Base-by-base conservation (phyloP, 768 basidiomycete species). In the Rhizopogon rudus region DNA sequence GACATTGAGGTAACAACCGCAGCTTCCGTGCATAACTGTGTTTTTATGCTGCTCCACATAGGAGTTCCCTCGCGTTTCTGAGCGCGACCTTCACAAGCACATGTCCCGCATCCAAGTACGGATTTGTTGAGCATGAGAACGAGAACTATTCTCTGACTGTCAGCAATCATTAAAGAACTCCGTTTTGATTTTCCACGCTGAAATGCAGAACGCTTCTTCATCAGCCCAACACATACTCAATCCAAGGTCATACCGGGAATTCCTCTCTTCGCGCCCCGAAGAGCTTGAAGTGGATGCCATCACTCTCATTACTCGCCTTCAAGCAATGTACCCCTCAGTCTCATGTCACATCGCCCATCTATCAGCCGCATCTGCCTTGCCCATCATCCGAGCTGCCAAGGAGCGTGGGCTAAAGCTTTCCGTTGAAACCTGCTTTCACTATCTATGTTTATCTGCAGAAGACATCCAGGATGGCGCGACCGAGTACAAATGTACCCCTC, bases 361-460 rank as follows among this genome's bases (percentile, higher is more conserved):
- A 44, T 94, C 93, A 48, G 88, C 95, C 5, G 79, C 94, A 4
- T 75, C 79, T 25, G 92, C 93, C 5, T 80, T 99, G 14, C 89
- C 87, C 3, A 61, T 82, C 43, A 83, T 98, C 57, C 81, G 83
- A 40, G 75, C 80, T 43, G 93, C 93, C 5, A 85, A 78, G 62
- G 67, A 73, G 1, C 72, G 80, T 1, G 84, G 88, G 0, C 70
- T 83, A 33, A 84, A 86, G 7, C 74, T 99, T 49, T 92, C 93
- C 0, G 91, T 93, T 45, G 96, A 99, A 77, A 99, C 96, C 0
- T 98, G 95, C 71, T 98, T 96, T 73, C 96, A 99, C 70, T 99
- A 99, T 73, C 83, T 98, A 17, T 84, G 84, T 61, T 81, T 97
- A 7, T 75, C 81, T 40, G 80, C 93, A 0, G 80, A 84, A 51